A percentile compares a stretch with the other conserved stretches of the same genome.
Conservation (phyloP, 331 rosid species). For the Stylosanthes scabra region DNA sequence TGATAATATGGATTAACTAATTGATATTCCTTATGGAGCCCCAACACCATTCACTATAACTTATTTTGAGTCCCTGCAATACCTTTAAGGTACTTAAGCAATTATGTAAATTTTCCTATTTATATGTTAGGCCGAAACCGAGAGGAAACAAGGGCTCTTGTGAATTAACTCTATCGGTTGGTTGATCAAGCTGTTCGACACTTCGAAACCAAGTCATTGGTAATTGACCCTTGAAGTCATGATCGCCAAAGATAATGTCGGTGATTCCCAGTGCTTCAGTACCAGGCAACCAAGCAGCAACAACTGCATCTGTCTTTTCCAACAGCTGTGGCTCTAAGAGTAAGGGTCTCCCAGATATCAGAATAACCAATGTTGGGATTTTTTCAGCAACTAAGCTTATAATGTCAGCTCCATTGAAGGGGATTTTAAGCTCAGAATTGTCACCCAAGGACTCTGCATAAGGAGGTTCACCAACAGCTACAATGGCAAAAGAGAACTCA, state of each 20-base stretch:
- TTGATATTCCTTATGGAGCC: neutral
- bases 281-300: conserved; percentile 97
- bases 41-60: neutral
- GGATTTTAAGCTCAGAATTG: conserved; percentile 61
- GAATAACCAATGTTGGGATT: conserved; percentile 77
- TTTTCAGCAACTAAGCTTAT: conserved; percentile 65
- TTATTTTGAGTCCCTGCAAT: conserved; percentile 4
- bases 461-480: conserved; percentile 81
- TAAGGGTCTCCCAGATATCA: conserved; percentile 85
- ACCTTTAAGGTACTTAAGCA: neutral
- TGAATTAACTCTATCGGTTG: conserved; percentile 37
- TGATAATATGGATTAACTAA: neutral
- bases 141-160: conserved; percentile 73
- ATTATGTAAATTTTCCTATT: conserved; percentile 23
- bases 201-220: conserved; percentile 83
- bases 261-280: conserved; percentile 82
- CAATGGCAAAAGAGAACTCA: conserved; percentile 70
- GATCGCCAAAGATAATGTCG: conserved; percentile 78
- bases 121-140: conserved; percentile 65
- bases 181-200: conserved; percentile 61
- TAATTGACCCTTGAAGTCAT: conserved; percentile 70
- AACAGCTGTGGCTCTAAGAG: conserved; percentile 65
- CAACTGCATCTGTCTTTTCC: conserved; percentile 67
- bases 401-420: conserved; percentile 57
- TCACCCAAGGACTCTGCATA: conserved; percentile 81